Percentiles rank a stretch among this genome's conserved stretches.
These are phyloP conservation scores for Ceratocystis albifundus DNA, from an alignment of 2,329 filamentous ascomycete genomes.

Conservation along the genomic window DNA sequence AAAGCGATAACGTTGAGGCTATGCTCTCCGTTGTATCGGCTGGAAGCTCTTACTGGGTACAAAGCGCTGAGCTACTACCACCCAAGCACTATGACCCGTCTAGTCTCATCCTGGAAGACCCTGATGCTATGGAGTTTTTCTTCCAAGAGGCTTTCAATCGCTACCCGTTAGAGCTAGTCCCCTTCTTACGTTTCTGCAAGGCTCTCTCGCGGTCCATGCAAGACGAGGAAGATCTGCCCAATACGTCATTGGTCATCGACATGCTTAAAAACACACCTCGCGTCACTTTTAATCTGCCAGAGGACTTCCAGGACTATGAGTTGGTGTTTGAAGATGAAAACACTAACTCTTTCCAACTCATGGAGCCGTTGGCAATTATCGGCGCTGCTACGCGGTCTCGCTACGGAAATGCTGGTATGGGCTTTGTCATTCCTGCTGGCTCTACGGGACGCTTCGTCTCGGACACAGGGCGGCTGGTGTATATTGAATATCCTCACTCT, in stretches of 20 bases:
- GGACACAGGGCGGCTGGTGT: constrained; percentile 62
- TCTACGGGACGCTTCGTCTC: constrained; percentile 62
- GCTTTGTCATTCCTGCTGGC: constrained; percentile 53
- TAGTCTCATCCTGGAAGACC: constrained; percentile 41
- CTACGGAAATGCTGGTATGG: constrained; percentile 34
- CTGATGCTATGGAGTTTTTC: constrained; percentile 37
- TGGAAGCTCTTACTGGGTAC: constrained; percentile 26
- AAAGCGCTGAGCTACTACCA: constrained; percentile 3
- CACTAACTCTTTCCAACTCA: constrained; percentile 62
- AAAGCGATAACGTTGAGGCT: constrained; percentile 55
- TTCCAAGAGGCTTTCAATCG: constrained; percentile 25
- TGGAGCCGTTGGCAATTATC: constrained; percentile 53
- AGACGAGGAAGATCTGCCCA: constrained; percentile 14
- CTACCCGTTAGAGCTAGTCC: constrained; percentile 33
- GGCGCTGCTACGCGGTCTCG: constrained; percentile 25
- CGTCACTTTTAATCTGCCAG: constrained; percentile 67
- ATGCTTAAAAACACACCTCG: constrained; percentile 57
- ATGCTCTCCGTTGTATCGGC: constrained; percentile 51
- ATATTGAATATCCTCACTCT: constrained; percentile 69
- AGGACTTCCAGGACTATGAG: constrained; percentile 60
- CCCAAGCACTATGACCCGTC: constrained; percentile 29
- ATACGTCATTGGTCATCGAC: constrained; percentile 39
- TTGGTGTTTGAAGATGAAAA: constrained; percentile 79
- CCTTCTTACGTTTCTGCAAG: constrained; percentile 31
- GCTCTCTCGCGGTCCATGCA: constrained; percentile 29